Evolutionary conservation across 495 filamentous ascomycete genomes (phyloP), one percentile per base, ranked within the genome.

Genomic region (Xylona heveae): DNA sequence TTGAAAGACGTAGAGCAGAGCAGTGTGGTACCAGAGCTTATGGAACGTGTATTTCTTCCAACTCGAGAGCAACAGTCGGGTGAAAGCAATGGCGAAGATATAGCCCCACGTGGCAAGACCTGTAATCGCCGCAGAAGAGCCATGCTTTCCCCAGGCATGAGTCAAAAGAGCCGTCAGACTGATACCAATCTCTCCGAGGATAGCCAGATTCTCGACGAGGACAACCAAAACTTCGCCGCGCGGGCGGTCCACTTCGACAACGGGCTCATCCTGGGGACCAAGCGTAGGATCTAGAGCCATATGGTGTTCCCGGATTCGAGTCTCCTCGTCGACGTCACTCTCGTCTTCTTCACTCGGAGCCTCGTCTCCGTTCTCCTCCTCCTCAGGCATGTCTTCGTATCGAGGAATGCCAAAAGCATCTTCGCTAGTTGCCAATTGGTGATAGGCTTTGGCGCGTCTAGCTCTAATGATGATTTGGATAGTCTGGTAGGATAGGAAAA

Each of bases 11-110:
- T 99, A 99, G n/a, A 95, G 62, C 28, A 62, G 54, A 5, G 82
- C 73, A 0, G 90, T 95, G 51, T 99, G 88, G 40, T 82, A 81
- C 90, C 90, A 99, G 6, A 95, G 51, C 24, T 66, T 62, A 10
- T 77, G 75, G 16, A 83, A 64, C 1, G 57, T 60, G 13, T 44
- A 40, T 42, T 71, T 71, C 40, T 66, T 63, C 20, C 66, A 63
- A 37, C 68, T 71, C 12, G 75, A 74, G 34, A 82, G 60, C 19
- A 78, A 57, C 31, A 94, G 57, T 9, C 88, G 73, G 5, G 79
- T 50, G 18, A 68, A 62, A 4, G 71, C 71, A 37, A 99, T 63
- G 18, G 75, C 57, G 25, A 90, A 54, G 29, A 85, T 69, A 46
- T 95, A 99, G 19, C 61, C 53, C 88, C 88, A 93, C 8, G 66